A percentile compares a stretch with the other conserved stretches of the same genome.
phyloP scores from a whole-genome alignment of 1,139 yeast species.

The Pichia sp. region DNA sequence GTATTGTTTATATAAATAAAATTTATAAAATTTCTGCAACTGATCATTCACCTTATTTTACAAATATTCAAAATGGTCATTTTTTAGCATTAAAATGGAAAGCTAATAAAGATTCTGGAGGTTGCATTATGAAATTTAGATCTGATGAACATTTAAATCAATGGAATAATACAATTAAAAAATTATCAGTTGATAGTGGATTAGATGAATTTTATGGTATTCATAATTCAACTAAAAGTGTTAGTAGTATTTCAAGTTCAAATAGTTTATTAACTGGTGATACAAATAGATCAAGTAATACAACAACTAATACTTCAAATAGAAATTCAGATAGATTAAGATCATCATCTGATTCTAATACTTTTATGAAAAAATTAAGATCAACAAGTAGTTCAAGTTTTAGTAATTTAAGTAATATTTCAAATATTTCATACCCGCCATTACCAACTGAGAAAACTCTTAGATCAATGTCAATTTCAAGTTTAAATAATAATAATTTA shows the following conservation, averaged over 20 bases:
- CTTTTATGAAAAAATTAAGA: slow-evolving; percentile 22
- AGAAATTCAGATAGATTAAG: slow-evolving; percentile 12
- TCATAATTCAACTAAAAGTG: slow-evolving; percentile 11
- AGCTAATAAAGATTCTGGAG: slow-evolving; percentile 70
- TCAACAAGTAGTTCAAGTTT: slow-evolving; percentile 26
- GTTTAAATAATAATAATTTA: slow-evolving; percentile 1
- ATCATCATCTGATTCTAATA: slow-evolving; percentile 23
- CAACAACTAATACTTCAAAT: slow-evolving; percentile 6
- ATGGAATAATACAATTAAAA: slow-evolving; percentile 45
- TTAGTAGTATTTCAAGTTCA: slow-evolving; percentile 11
- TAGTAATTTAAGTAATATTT: slow-evolving; percentile 15
- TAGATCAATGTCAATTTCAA: slow-evolving; percentile 27
- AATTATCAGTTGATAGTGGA: slow-evolving; percentile 14
- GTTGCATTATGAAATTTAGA: slow-evolving; percentile 61
- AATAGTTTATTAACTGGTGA: slow-evolving; percentile 13
- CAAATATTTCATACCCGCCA: slow-evolving; percentile 22
- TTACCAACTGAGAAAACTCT: slow-evolving; percentile 24
- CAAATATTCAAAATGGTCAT: slow-evolving; percentile 34
- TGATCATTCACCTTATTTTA: slow-evolving; percentile 29
- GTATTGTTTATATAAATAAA: slow-evolving; percentile 27
- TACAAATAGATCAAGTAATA: slow-evolving; percentile 14
- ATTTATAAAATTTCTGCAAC: slow-evolving; percentile 23
- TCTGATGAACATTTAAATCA: slow-evolving; percentile 66
- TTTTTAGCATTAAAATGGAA: slow-evolving; percentile 70
- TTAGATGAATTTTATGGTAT: slow-evolving; percentile 6